These are phyloP conservation scores for Filosporella fistucella DNA, from an alignment of 495 filamentous ascomycete species.

Conservation along the genomic window DNA sequence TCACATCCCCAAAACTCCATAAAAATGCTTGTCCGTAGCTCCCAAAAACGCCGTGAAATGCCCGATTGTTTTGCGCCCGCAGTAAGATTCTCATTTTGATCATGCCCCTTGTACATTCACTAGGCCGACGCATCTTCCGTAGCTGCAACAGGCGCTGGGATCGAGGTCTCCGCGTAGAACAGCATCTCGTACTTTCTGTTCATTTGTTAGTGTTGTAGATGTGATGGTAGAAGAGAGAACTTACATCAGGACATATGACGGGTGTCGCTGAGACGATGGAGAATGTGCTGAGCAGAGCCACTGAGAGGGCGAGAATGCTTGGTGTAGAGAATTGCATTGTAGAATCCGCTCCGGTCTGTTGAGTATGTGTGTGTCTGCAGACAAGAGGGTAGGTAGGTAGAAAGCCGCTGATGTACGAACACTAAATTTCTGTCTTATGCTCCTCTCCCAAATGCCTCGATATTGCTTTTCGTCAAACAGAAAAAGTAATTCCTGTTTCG, in stretches of 20 bases:
- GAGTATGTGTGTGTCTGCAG: no score
- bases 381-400: no score
- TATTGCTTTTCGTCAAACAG: no score
- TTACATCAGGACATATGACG: constrained; percentile 16
- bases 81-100: neutral
- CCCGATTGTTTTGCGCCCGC: no score
- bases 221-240: neutral
- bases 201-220: neutral
- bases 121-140: constrained; percentile 40
- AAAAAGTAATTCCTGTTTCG: no score
- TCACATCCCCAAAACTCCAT: no score
- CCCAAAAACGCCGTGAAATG: no score
- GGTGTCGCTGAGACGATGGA: constrained; percentile 14
- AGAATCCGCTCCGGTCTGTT: no score
- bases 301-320: constrained; percentile 3
- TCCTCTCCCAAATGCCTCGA: no score
- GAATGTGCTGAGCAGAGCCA: constrained; percentile 8
- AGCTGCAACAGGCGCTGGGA: constrained; percentile 43
- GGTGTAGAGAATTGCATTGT: constrained; percentile 10
- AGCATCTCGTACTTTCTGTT: constrained; percentile 38
- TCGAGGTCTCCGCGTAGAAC: constrained; percentile 39
- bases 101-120: constrained; percentile 33
- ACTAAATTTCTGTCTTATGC: no score
- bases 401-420: no score
- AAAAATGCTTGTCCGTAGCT: no score